These are phyloP conservation scores for Prototheca stagnorum DNA, from an alignment of 163 green algal genomes.

Conservation along the genomic window DNA sequence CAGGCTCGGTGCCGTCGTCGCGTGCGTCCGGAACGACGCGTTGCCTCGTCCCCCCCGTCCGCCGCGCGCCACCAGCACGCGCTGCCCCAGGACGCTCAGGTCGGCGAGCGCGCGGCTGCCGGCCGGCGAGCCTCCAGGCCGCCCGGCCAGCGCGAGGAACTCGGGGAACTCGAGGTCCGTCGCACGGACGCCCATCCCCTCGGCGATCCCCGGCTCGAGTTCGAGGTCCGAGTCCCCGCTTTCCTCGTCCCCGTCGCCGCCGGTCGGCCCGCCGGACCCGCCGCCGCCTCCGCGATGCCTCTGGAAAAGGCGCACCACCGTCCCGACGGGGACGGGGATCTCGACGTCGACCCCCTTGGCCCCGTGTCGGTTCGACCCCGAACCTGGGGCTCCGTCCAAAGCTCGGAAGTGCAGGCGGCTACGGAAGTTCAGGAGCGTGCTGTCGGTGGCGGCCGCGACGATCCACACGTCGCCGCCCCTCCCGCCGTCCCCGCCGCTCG, in stretches of 20 bases:
- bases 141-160: no score
- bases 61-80: conserved; percentile 28
- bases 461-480: no score
- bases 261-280: no score
- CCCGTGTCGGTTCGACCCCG: conserved; percentile 15
- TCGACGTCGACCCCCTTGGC: conserved; percentile 10
- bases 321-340: no score
- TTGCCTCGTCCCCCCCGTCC: conserved; percentile 43
- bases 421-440: conserved; percentile 10
- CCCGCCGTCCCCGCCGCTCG: conserved; percentile 26
- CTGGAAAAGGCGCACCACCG: no score
- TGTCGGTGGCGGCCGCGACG: no score
- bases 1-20: conserved; percentile 10
- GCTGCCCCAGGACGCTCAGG: conserved; percentile 18
- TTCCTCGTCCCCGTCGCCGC: background rate
- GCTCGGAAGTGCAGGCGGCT: conserved; percentile 12
- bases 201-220: background rate
- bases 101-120: conserved; percentile 17
- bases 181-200: no score
- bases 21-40: conserved; percentile 3
- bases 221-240: background rate
- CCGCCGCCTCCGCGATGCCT: no score
- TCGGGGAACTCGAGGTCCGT: no score
- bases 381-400: background rate
- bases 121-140: no score